Evolutionary conservation across 2,329 filamentous ascomycete genomes (phyloP).

Genomic region (Colletotrichum ledebouriae): DNA sequence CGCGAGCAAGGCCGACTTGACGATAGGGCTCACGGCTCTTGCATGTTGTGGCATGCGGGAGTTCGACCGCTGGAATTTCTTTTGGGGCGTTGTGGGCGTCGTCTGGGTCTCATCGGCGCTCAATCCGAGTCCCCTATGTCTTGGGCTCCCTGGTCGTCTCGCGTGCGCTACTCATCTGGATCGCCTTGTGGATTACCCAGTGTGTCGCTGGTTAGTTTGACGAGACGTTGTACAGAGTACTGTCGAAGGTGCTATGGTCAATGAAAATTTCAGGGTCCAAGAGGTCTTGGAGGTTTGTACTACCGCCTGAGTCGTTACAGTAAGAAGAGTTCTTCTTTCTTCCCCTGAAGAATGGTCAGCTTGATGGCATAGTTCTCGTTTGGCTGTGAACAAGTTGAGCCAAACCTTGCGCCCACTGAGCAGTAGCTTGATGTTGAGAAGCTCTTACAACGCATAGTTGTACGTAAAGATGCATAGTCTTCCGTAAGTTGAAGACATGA

Average conservation of each 20-base stretch:
- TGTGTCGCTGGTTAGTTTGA: not conserved
- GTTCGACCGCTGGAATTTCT: slow-evolving; percentile 26
- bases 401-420: slow-evolving; percentile 14
- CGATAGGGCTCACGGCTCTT: not conserved
- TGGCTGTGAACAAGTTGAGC: slow-evolving; percentile 10
- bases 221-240: slow-evolving; percentile 5
- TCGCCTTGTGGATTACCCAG: slow-evolving; percentile 20
- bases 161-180: slow-evolving; percentile 32
- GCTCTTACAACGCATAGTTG: slow-evolving; percentile 22
- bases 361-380: slow-evolving; percentile 3
- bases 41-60: slow-evolving; percentile 22
- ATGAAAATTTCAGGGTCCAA: slow-evolving; percentile 17
- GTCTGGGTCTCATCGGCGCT: slow-evolving; percentile 6
- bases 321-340: not conserved
- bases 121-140: slow-evolving; percentile 22
- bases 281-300: too few relatives aligned
- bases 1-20: not conserved
- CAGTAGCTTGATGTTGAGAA: slow-evolving; percentile 6
- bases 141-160: slow-evolving; percentile 36
- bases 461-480: slow-evolving; percentile 11
- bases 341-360: slow-evolving; percentile 5
- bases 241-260: not conserved
- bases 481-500: not conserved
- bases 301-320: too few relatives aligned
- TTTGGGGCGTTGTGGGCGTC: slow-evolving; percentile 4